These are phyloP conservation scores for Puccinia coronata DNA, from an alignment of 1,284 basidiomycete species.

Conservation along the genomic window DNA sequence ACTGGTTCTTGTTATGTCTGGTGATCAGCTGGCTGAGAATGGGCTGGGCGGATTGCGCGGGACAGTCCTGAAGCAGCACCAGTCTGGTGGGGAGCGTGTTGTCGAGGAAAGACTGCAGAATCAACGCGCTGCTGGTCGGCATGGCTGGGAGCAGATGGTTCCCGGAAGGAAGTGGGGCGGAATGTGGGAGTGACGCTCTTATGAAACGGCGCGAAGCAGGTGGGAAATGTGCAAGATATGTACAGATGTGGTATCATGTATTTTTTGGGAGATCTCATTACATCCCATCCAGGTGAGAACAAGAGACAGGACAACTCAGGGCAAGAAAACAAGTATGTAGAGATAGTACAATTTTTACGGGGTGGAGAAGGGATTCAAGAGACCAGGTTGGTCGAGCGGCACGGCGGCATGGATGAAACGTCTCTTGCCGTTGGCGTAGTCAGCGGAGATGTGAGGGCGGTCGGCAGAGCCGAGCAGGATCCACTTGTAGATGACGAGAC, in stretches of 20 bases:
- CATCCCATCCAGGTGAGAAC: neutral
- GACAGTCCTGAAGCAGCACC: constrained; percentile 11
- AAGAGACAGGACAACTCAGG: no score
- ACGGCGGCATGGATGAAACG: constrained; percentile 59
- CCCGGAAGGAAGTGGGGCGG: neutral
- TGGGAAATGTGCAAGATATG: no score
- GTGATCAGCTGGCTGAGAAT: constrained; percentile 1
- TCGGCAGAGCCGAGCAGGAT: constrained; percentile 73
- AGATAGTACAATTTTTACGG: neutral
- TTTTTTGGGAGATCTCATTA: neutral
- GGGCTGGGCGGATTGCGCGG: constrained; percentile 12
- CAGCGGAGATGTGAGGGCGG: constrained; percentile 75
- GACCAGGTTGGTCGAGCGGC: constrained; percentile 17
- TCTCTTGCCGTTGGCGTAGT: constrained; percentile 72
- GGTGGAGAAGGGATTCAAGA: constrained; percentile 9
- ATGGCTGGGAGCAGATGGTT: constrained; percentile 7
- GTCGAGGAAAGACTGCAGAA: neutral
- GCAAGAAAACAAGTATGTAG: neutral
- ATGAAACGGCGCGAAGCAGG: no score
- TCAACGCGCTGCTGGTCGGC: neutral
- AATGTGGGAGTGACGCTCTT: no score
- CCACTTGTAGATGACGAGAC: constrained; percentile 92
- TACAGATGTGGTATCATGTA: no score
- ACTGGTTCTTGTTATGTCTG: neutral
- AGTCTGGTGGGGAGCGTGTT: neutral